Conservation (phyloP, 1,139 yeast species). For the Kurtzmaniella natalensis region DNA sequence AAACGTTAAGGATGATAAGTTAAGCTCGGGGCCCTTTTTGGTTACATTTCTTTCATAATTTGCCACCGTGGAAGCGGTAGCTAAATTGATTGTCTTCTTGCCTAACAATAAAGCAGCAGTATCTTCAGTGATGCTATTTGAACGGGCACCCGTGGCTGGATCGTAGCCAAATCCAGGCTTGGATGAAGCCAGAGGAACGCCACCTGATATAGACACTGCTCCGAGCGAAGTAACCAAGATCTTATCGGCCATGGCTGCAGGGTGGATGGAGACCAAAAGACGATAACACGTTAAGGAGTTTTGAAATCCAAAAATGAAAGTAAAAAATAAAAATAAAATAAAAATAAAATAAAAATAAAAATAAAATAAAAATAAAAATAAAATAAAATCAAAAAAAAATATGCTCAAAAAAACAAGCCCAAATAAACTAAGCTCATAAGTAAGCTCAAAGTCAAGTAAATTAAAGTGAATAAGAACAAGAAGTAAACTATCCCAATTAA, state of each 20-base stretch:
- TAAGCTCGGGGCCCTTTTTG: slow-evolving; percentile 63
- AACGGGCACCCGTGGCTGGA: slow-evolving; percentile 39
- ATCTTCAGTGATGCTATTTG: slow-evolving; percentile 36
- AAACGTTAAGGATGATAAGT: slow-evolving; percentile 62
- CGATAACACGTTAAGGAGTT: no score
- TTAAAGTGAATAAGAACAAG: no score
- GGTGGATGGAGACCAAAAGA: no score
- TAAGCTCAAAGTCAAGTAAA: no score
- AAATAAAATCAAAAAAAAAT: no score
- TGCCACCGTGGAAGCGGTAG: slow-evolving; percentile 30
- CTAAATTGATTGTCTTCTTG: slow-evolving; percentile 28
- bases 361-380: no score
- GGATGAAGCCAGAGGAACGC: slow-evolving; percentile 14
- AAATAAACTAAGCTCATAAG: no score
- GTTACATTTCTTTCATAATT: slow-evolving; percentile 66
- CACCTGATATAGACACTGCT: slow-evolving; percentile 8
- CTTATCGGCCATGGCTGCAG: slow-evolving; percentile 1
- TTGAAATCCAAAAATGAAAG: no score
- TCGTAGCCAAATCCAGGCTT: slow-evolving; percentile 40
- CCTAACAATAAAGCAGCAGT: slow-evolving; percentile 31
- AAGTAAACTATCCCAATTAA: no score
- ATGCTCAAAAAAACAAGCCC: no score
- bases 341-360: no score
- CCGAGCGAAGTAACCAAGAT: slow-evolving; percentile 1
- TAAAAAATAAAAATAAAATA: no score